Base-by-base conservation (phyloP, 805 yeast species). In the Scheffersomyces spartinae region DNA sequence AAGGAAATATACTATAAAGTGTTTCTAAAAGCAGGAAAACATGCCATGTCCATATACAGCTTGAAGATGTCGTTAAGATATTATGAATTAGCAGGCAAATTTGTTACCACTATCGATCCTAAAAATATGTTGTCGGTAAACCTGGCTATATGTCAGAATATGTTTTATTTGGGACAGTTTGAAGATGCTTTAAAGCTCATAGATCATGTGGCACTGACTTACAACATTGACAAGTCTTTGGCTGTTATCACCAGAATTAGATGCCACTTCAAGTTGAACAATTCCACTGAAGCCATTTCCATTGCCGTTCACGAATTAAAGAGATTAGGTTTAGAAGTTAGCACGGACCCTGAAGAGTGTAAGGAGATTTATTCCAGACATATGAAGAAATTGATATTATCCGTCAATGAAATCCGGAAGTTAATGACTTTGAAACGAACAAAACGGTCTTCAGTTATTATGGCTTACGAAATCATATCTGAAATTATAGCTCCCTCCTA, bases 11-110 rank as follows among this genome's bases (percentile, higher is more conserved):
- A 61, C 27, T 31, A 54, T 9, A 54, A 52, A 3, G 58, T 63
- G 5, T 38, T 67, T 20, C 45, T 56, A 4, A 45, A 48, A 12
- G 69, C 72, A 1, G 71, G 71, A 2, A 47, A 49, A 26, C 47
- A 47, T 29, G 66, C 71, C 1, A 56, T 60, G 23, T 55, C 58
- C 7, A 53, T 61, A 7, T 61, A 55, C 24, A 68, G 64, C 33
- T 50, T 58, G 29, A 43, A 40, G 15, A 40, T 56, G 21, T 61
- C 72, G 0, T 43, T 64, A 17, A 33, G 39, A n/a, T 64, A 53
- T 30, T 59, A 64, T 23, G 42, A 45, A 12, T 45, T 51, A 2
- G 60, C 70, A 1, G 40, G 43, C 20, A 30, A 32, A 4, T 45
- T 57, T 21, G 39, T 52, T 4, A 31, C 29, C 7, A 21, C 33